Percentiles rank a stretch among this genome's conserved stretches.
Conservation (phyloP, 2,329 filamentous ascomycete genomes). For the Paraconiothyrium brasiliense region DNA sequence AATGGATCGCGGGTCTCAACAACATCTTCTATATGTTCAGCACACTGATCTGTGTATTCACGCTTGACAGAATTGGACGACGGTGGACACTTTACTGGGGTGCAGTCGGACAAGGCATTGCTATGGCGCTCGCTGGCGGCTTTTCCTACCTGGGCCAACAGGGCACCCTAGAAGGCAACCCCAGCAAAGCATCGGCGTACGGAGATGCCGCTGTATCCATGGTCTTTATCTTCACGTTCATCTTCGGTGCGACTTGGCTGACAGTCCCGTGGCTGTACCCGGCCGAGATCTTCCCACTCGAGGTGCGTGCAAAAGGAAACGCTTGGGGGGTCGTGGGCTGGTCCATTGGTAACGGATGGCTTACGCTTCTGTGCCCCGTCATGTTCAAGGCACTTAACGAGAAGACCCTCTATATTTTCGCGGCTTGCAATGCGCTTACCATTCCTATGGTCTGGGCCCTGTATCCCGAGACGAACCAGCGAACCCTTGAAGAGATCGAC, state of each 20-base stretch:
- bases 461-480: slow-evolving; percentile 77
- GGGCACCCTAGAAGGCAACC: slow-evolving; percentile 58
- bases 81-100: slow-evolving; percentile 77
- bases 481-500: slow-evolving; percentile 80
- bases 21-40: slow-evolving; percentile 69
- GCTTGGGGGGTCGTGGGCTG: slow-evolving; percentile 80
- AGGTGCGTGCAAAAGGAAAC: slow-evolving; percentile 77
- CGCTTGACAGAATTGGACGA: slow-evolving; percentile 73
- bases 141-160: slow-evolving; percentile 65
- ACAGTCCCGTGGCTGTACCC: slow-evolving; percentile 69
- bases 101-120: slow-evolving; percentile 68
- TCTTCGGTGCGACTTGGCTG: slow-evolving; percentile 72
- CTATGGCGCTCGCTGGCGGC: slow-evolving; percentile 73
- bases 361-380: slow-evolving; percentile 53
- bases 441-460: slow-evolving; percentile 77
- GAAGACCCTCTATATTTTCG: slow-evolving; percentile 79
- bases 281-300: slow-evolving; percentile 77
- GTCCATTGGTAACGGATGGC: slow-evolving; percentile 78
- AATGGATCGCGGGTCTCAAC: slow-evolving; percentile 56
- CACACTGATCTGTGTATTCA: slow-evolving; percentile 75
- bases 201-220: slow-evolving; percentile 74
- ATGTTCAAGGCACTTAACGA: slow-evolving; percentile 69
- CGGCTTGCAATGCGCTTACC: slow-evolving; percentile 69
- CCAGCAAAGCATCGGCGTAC: slow-evolving; percentile 59
- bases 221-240: slow-evolving; percentile 73